These are phyloP conservation scores for Neurospora sp. DNA, from an alignment of 2,329 filamentous ascomycete genomes.

Conservation along the genomic window DNA sequence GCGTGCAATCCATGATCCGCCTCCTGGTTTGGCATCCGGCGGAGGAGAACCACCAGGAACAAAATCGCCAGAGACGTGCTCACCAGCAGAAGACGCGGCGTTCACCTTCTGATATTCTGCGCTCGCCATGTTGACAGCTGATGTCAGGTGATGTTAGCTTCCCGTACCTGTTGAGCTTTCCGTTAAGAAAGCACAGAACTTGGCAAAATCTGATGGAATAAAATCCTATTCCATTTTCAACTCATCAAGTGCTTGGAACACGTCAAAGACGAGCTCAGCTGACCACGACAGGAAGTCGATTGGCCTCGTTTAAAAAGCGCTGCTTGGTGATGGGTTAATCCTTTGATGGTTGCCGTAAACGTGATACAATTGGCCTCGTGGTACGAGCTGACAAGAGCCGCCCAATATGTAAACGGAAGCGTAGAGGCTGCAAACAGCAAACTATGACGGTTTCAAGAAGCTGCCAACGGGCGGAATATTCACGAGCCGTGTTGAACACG, in stretches of 20 bases:
- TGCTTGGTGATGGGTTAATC: neutral
- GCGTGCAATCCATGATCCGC: conserved; percentile 15
- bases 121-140: neutral
- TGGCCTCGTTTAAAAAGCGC: neutral
- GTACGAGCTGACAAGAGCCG: neutral
- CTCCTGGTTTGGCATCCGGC: neutral
- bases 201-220: neutral
- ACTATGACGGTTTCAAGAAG: neutral
- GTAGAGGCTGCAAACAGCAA: neutral
- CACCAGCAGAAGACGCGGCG: neutral
- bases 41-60: neutral
- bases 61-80: neutral
- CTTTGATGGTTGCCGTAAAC: neutral
- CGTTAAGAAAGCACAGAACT: neutral
- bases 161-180: neutral
- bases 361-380: neutral
- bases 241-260: neutral
- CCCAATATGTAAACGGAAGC: neutral
- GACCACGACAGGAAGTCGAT: neutral
- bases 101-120: neutral
- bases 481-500: neutral
- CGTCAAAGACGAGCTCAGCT: neutral
- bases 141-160: neutral
- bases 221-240: neutral
- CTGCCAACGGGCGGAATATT: neutral